Base-by-base conservation (phyloP, 2,329 filamentous ascomycete genomes). In the Zymoseptoria crescenta region DNA sequence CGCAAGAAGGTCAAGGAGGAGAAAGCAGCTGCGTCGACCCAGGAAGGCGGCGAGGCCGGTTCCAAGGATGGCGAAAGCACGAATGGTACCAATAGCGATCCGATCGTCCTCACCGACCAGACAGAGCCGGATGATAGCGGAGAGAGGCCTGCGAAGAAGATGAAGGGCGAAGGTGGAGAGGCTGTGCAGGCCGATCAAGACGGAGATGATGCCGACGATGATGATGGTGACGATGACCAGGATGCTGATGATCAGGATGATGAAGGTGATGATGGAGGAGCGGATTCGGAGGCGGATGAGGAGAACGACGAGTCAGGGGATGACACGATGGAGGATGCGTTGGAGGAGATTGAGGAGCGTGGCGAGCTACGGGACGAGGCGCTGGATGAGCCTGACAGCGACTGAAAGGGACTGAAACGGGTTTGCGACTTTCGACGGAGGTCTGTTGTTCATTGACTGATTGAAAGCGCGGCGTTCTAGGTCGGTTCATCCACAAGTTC, bases 1-100 rank as follows among this genome's bases (percentile, higher is more conserved):
- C 82, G 87, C 56, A 83, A 85, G 67, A 88, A 87, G 67, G 82
- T 87, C 19, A 84, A 85, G 41, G 86, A 84, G 56, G 83, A 85
- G 56, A 89, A 87, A 73, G 67, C 69, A 1, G 66, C 66, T 6
- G 66, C 66, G 4, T 61, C 61, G 1, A 57, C 61, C 8, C 59
- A 59, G 41, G 60, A 60, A 19, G 41, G 54, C 21, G 58, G 52
- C 24, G 62, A 59, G 24, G 62, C 52, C 53, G 45, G 49, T 13
- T 51, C 60, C 20, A 54, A 64, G 58, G 63, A 64, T 24, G 60
- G 61, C 54, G 50, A 27, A 10, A 52, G 54, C 16, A 41, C 54
- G 16, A 49, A 20, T 13, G 45, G 49, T 13, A 48, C 58, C 10
- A 63, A 66, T 27, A 59, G 64, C 13, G 60, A 64, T 20, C 52